Evolutionary conservation across 768 basidiomycete genomes (phyloP).

Genomic region (Boletus sensibilis): DNA sequence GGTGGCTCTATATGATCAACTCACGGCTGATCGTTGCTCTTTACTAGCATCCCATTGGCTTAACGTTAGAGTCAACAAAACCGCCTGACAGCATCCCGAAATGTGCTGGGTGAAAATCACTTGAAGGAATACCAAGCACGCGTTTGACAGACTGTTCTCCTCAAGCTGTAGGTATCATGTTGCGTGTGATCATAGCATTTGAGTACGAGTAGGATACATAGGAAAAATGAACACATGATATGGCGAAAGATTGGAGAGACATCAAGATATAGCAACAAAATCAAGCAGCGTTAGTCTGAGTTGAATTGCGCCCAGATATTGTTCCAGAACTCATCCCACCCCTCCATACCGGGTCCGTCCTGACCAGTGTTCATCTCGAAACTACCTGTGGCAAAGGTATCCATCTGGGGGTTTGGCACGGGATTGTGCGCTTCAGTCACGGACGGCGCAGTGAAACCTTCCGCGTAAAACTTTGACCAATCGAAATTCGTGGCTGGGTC

Average conservation of each 20-base stretch:
- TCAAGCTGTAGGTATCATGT: background rate
- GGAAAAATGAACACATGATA: background rate
- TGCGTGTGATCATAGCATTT: background rate
- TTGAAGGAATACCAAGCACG: background rate
- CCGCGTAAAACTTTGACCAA: background rate
- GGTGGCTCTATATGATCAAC: background rate
- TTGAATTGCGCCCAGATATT: background rate
- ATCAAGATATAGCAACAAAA: background rate
- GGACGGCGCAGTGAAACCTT: too few species aligned
- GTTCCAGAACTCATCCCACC: background rate
- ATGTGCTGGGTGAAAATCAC: background rate
- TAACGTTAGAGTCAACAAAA: background rate
- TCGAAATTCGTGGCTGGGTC: background rate
- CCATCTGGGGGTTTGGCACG: background rate
- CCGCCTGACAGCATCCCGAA: background rate
- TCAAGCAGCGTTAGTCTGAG: constrained; percentile 19
- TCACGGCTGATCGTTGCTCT: background rate
- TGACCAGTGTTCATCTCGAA: background rate
- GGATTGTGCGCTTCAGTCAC: background rate
- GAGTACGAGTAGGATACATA: background rate
- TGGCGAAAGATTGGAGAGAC: background rate
- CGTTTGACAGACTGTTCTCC: background rate
- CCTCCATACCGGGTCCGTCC: background rate
- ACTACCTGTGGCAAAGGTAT: background rate
- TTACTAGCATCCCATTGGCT: background rate